A percentile compares a stretch with the other conserved stretches of the same genome.
phyloP scores from a whole-genome alignment of 768 basidiomycete species.

The Infundibulicybe gibba region DNA sequence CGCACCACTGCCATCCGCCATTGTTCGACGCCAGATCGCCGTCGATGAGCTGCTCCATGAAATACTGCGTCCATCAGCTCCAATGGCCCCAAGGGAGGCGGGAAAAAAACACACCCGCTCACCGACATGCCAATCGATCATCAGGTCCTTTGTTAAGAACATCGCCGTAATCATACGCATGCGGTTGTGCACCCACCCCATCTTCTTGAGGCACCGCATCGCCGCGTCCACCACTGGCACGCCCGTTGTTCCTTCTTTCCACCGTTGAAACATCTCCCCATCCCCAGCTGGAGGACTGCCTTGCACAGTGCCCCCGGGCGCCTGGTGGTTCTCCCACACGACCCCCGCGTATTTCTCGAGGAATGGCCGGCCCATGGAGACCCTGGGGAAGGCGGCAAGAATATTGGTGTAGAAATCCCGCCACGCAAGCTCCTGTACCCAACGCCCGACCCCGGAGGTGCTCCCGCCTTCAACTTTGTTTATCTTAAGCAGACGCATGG shows the following conservation, averaged over 20 bases:
- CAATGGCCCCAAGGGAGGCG: not conserved
- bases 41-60: conserved; percentile 87
- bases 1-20: conserved; percentile 88
- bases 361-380: conserved; percentile 89
- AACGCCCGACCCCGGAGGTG: conserved; percentile 69
- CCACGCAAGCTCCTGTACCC: conserved; percentile 89
- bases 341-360: conserved; percentile 74
- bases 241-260: conserved; percentile 76
- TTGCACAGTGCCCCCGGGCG: conserved; percentile 10
- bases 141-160: conserved; percentile 77
- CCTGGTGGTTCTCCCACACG: conserved; percentile 60
- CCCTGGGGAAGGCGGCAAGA: conserved; percentile 73
- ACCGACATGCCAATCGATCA: conserved; percentile 90
- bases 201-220: conserved; percentile 67
- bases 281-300: conserved; percentile 10
- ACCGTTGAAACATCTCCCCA: conserved; percentile 27
- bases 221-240: conserved; percentile 88
- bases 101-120: conserved; percentile 48
- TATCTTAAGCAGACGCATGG: conserved; percentile 46
- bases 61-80: conserved; percentile 47
- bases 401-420: conserved; percentile 87
- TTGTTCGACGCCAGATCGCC: conserved; percentile 90
- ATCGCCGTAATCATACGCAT: conserved; percentile 79
- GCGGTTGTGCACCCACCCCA: conserved; percentile 82
- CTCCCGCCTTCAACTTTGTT: conserved; percentile 55